Conservation (phyloP, 371 early-diverging fungal species). For the Mortierella sp. region DNA sequence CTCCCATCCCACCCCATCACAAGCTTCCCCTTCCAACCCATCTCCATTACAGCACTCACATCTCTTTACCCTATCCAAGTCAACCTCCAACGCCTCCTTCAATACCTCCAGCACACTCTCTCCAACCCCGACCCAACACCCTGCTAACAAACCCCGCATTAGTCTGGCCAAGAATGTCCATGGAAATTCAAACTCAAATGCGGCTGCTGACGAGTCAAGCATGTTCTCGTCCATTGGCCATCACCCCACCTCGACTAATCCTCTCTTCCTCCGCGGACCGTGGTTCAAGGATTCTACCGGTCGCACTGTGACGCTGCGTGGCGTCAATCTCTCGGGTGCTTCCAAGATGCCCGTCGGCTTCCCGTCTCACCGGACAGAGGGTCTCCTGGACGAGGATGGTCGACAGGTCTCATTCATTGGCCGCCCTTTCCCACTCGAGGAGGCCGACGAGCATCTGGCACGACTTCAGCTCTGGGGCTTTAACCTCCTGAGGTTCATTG, state of each 20-base stretch:
- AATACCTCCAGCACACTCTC: slow-evolving; percentile 33
- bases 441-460: slow-evolving; percentile 83
- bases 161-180: slow-evolving; percentile 10
- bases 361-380: slow-evolving; percentile 60
- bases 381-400: slow-evolving; percentile 67
- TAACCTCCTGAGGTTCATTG: slow-evolving; percentile 77
- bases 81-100: slow-evolving; percentile 33
- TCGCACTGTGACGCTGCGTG: slow-evolving; percentile 67
- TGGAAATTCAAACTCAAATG: slow-evolving; percentile 11
- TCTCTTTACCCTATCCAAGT: slow-evolving; percentile 19
- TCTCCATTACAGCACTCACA: not conserved
- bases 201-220: slow-evolving; percentile 15
- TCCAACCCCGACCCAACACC: slow-evolving; percentile 16
- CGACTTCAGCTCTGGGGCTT: slow-evolving; percentile 84
- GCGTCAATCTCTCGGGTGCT: slow-evolving; percentile 73
- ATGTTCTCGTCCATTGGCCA: slow-evolving; percentile 32
- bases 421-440: slow-evolving; percentile 84
- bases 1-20: not conserved
- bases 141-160: not conserved
- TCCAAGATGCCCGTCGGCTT: slow-evolving; percentile 66
- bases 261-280: slow-evolving; percentile 63
- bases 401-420: slow-evolving; percentile 69
- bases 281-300: slow-evolving; percentile 73
- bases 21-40: slow-evolving; percentile 6
- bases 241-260: slow-evolving; percentile 31